Base-by-base conservation (phyloP, 768 basidiomycete species). In the Leccinum variicolor region DNA sequence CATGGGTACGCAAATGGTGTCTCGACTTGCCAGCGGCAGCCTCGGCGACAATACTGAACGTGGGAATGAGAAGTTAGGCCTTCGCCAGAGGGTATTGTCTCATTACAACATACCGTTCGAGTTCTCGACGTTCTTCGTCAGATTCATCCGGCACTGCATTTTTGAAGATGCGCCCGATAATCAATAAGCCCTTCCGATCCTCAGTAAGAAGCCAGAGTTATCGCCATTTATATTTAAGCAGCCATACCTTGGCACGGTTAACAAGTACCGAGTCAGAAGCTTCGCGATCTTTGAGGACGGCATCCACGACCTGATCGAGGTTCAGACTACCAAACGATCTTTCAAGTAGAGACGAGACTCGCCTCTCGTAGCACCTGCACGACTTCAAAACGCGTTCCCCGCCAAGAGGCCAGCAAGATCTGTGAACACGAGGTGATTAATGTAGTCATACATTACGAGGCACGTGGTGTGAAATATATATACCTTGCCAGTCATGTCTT, bases 371-470 rank as follows among this genome's bases (percentile, higher is more conserved):
- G 78, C 14, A 98, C 93, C 65, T 93, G 90, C 21, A 90, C 83
- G 43, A 98, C 94, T 75, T 99, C 97, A 68, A 98, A 85, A 53
- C 95, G 85, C 3, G 95, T 96, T 14, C 96, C 97, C 57, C 94
- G 86, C 97, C 97, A 99, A 25, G 96, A 96, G 6, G 95, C 96
- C 28, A 98, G 85, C 76, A 98, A 83, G 69, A 97, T 94, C 87
- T 91, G 59, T 36, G 3, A 48, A 29, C 26, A 15, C 36, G 47
- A 45, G 21, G 29, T 43, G 4, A 28, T 25, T 43, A 3, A 6
- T 10, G 3, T 7, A 14, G 31, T 25, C 39, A 15, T 14, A 26
- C 26, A 36, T 4, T 25, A 21, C 25, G 26, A 25, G 33, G 31
- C 36, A 21, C 8, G 39, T 47, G 21, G 29, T n/a, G 43, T 53